Conservation (phyloP, 2,329 filamentous ascomycete genomes). For the Cladosporium velox region DNA sequence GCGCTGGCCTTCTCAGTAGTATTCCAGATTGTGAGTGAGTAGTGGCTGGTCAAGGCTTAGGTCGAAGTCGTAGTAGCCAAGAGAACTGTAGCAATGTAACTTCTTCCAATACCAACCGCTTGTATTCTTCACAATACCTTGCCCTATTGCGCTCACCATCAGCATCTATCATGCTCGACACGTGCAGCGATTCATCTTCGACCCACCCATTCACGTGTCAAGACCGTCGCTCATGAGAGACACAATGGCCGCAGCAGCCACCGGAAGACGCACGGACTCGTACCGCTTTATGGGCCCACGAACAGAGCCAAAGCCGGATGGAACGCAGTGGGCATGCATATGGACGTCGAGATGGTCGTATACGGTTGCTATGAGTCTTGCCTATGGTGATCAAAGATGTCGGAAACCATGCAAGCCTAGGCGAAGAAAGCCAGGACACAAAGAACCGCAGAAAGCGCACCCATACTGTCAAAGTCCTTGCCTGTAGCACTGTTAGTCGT, state of each 20-base stretch:
- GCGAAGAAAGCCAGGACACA: slow-evolving; percentile 22
- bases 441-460: slow-evolving; percentile 23
- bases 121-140: not conserved
- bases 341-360: not conserved
- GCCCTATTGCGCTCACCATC: not conserved
- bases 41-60: not conserved
- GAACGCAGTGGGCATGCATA: not conserved
- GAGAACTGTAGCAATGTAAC: not conserved
- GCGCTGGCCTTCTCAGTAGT: no score
- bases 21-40: not conserved
- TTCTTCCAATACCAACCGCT: not conserved
- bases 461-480: slow-evolving; percentile 20
- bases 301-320: not conserved
- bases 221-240: not conserved
- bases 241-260: not conserved
- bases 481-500: slow-evolving; percentile 12
- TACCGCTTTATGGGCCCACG: not conserved
- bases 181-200: not conserved
- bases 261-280: not conserved
- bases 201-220: not conserved
- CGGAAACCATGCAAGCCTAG: not conserved
- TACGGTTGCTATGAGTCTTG: not conserved
- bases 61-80: not conserved
- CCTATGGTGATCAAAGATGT: not conserved
- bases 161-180: not conserved